Conservation (phyloP, 1,284 basidiomycete genomes). For the Ustilago xerochloae region DNA sequence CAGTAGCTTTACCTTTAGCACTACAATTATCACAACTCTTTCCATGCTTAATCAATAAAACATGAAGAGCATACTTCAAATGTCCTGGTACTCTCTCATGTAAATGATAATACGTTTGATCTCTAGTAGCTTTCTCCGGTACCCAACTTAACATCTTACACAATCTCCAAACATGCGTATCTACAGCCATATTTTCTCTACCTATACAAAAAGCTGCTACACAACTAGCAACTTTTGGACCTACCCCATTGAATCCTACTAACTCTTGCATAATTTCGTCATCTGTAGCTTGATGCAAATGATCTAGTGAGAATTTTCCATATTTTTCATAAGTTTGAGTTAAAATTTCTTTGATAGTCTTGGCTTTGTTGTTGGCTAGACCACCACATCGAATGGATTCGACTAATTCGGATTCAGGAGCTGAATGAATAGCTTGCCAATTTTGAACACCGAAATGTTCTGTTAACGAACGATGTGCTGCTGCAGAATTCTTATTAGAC, state of each 20-base stretch:
- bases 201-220: slow-evolving; percentile 81
- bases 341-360: slow-evolving; percentile 71
- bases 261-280: slow-evolving; percentile 75
- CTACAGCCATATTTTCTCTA: slow-evolving; percentile 79
- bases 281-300: slow-evolving; percentile 71
- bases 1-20: slow-evolving; percentile 65
- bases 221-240: slow-evolving; percentile 82
- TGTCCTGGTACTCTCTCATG: slow-evolving; percentile 75
- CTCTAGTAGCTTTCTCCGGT: slow-evolving; percentile 74
- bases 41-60: slow-evolving; percentile 77
- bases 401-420: slow-evolving; percentile 73
- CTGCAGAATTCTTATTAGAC: slow-evolving; percentile 74
- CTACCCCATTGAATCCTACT: slow-evolving; percentile 72
- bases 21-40: slow-evolving; percentile 65
- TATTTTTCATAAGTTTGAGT: slow-evolving; percentile 34
- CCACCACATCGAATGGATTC: slow-evolving; percentile 78
- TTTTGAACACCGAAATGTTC: slow-evolving; percentile 74
- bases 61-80: slow-evolving; percentile 79
- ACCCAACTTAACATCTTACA: slow-evolving; percentile 78
- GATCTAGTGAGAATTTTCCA: slow-evolving; percentile 69
- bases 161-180: slow-evolving; percentile 76
- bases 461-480: slow-evolving; percentile 76
- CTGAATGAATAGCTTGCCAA: slow-evolving; percentile 75
- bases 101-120: slow-evolving; percentile 78
- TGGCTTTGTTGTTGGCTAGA: slow-evolving; percentile 79